Evolutionary conservation across 306 rosid genomes (phyloP), one percentile per base, ranked within the genome.

Genomic region (Cajanus cajan): DNA sequence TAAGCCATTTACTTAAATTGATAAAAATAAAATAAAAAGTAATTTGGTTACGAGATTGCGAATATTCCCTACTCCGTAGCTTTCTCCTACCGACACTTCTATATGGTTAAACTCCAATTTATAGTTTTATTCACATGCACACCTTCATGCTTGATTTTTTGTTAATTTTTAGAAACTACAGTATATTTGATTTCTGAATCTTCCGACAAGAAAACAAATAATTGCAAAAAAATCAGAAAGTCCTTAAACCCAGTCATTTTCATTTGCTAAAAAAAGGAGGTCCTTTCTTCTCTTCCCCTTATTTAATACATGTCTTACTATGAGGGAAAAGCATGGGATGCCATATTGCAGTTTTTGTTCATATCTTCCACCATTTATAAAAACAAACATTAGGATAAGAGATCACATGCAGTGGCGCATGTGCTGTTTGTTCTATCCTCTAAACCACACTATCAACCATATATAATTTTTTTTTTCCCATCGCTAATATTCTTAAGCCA

Each of bases 311-410:
- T 44, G 52, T 54, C 65, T 45, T 52, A n/a, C 25, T 58, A 40
- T 59, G 67, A 44, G 69, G 33, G 21, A 52, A 68, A 54, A 85
- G 71, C 84, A 78, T 68, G 74, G 83, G 81, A 61, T 81, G 36
- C 74, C 74, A 51, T 68, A 21, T 68, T 67, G 55, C 31, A 59
- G 10, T 73, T 67, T 67, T 59, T 73, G 74, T 67, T 73, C 80
- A 65, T 8, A 37, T 16, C 68, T 57, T 64, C 54, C 50, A 12
- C 37, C 43, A 19, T 28, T 34, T 5, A 54, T 16, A 14, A 51
- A 73, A 78, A 78, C 12, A 39, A 61, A 74, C 67, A 5, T 7
- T 62, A 68, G 8, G 79, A 78, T 74, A 85, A 85, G 84, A 74
- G 13, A 57, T 79, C 82, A 82, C 78, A 63, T 79, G 86, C 74